Evolutionary conservation across 1,284 basidiomycete species (phyloP).

Genomic region (Ustilago tritici): DNA sequence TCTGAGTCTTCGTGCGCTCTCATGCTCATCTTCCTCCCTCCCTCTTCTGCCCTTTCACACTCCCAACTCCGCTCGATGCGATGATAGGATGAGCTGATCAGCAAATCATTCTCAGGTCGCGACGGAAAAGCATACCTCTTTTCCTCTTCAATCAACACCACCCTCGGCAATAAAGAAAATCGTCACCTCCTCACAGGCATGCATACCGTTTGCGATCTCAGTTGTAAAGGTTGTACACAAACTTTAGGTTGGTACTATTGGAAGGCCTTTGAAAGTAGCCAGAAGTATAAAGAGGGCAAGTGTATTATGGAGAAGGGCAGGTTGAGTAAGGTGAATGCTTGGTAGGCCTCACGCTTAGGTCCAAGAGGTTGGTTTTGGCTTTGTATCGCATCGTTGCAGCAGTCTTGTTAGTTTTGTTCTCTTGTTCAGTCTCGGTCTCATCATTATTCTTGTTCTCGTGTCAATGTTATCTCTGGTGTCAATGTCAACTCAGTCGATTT

Average conservation of each 20-base stretch:
- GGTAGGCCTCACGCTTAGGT: slow-evolving; percentile 71
- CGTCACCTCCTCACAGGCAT: slow-evolving; percentile 82
- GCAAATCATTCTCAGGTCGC: slow-evolving; percentile 84
- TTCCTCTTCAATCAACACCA: slow-evolving; percentile 81
- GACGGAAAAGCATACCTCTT: slow-evolving; percentile 86
- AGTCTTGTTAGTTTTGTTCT: background rate
- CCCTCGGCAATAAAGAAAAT: slow-evolving; percentile 80
- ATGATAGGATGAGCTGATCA: slow-evolving; percentile 82
- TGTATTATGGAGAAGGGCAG: slow-evolving; percentile 82
- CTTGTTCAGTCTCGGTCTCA: background rate
- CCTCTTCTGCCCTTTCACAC: background rate
- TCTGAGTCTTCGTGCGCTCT: background rate
- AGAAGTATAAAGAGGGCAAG: slow-evolving; percentile 88
- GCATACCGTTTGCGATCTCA: slow-evolving; percentile 82
- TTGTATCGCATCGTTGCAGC: background rate
- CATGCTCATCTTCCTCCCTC: background rate
- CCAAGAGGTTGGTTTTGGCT: background rate
- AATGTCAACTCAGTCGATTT: too few species aligned
- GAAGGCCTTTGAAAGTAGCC: slow-evolving; percentile 80
- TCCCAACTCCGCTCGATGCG: background rate
- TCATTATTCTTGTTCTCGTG: background rate
- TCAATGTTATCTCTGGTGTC: too few species aligned
- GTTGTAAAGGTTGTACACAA: slow-evolving; percentile 81
- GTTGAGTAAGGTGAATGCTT: slow-evolving; percentile 82
- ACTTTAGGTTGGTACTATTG: slow-evolving; percentile 86